Conservation (phyloP, 371 early-diverging fungal genomes). For the Chytridium lagenaria region DNA sequence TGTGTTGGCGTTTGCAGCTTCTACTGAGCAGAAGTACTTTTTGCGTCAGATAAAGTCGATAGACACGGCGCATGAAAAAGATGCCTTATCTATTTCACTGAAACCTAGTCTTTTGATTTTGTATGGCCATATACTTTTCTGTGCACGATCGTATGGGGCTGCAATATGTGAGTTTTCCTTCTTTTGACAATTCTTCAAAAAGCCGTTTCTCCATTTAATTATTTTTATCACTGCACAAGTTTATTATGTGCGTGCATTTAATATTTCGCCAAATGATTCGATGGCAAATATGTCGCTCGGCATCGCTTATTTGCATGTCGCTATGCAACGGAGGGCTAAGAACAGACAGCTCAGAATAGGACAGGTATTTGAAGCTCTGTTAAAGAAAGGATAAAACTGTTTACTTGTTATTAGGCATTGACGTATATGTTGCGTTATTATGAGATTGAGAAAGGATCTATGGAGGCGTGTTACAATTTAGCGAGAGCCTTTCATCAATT, state of each 20-base stretch:
- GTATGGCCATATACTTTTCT: constrained; percentile 67
- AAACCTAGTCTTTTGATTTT: constrained; percentile 60
- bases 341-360: constrained; percentile 74
- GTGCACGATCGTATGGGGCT: constrained; percentile 59
- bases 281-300: constrained; percentile 69
- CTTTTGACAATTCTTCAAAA: no score
- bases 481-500: constrained; percentile 86
- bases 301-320: constrained; percentile 65
- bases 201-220: constrained; percentile 2
- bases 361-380: constrained; percentile 45
- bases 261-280: constrained; percentile 66
- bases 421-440: constrained; percentile 73
- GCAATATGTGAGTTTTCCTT: constrained; percentile 62
- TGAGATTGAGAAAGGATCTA: constrained; percentile 52
- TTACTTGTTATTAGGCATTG: constrained; percentile 56
- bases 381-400: not conserved
- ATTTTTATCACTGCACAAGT: constrained; percentile 48
- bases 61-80: constrained; percentile 43
- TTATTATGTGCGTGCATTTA: constrained; percentile 67
- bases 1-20: constrained; percentile 42
- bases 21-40: constrained; percentile 56
- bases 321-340: constrained; percentile 70
- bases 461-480: constrained; percentile 85
- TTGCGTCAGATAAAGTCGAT: constrained; percentile 56
- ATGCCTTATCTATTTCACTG: constrained; percentile 30